Evolutionary conservation across 352 stramenopile genomes (phyloP), one percentile per base, ranked within the genome.

Genomic region (Globisporangium rhizosaccharum): DNA sequence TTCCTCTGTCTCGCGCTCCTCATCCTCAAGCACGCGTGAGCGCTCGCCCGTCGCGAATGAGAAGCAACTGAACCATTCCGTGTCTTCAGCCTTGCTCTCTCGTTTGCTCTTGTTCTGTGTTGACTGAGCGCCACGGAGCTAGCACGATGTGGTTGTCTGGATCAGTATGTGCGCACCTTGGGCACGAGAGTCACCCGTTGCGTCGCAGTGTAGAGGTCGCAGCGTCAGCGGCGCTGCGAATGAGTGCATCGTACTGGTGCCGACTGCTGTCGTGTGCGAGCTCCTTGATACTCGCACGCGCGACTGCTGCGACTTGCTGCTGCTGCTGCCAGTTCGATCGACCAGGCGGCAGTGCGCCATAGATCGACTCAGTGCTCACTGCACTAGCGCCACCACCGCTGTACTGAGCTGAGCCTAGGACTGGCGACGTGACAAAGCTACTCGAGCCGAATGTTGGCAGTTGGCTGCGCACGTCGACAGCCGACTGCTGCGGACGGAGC

Each of bases 1-100:
- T 76, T 76, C 4, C 10, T 86, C 17, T 93, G 82, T 61, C 87
- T 90, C 59, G 49, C 82, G 20, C 67, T 90, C 12, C 68, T 93
- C 25, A 12, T 88, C 7, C 47, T 79, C 54, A 93, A 92, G 45
- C 84, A 93, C 58, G 79, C 73, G 20, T 88, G 53, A 85, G 50
- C 8, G 8, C 33, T 39, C 33, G 33, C 10, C 33, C 2, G 33
- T 39, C 1, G 33, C 33, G 33, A 2, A 12, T 8, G 10, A 39
- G 5, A 39, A 39, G 5, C 14, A 6, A 60, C n/a, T 18, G 26
- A 20, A 36, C 23, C 15, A 3, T n/a, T n/a, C 46, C n/a, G 20
- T 0, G 3, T 37, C 18, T 1, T 15, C 15, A 18, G 14, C 28
- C 20, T 46, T n/a, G 36, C 36, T 26, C n/a, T 9, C 18, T 20